A percentile compares a stretch with the other conserved stretches of the same genome.
phyloP scores from a whole-genome alignment of 2,329 filamentous ascomycete species.

The Keithomyces neogunnii region DNA sequence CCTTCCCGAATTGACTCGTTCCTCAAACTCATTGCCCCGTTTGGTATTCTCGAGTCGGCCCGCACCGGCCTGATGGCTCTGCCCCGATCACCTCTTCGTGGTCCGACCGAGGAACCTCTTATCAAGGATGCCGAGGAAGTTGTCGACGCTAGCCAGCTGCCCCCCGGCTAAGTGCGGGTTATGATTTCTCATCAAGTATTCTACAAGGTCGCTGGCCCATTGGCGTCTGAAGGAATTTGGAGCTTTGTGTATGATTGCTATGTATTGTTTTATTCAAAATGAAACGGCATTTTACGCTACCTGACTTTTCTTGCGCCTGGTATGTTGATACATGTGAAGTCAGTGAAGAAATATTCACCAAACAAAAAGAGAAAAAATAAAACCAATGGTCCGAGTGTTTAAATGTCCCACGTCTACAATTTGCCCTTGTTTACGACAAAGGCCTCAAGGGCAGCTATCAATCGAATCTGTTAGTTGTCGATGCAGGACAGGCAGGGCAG shows the following conservation, averaged over 20 bases:
- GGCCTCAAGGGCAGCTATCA: conserved; percentile 63
- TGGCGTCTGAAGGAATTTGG: conserved; percentile 11
- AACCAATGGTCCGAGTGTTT: too few species aligned
- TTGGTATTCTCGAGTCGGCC: conserved; percentile 93
- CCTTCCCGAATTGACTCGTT: conserved; percentile 91
- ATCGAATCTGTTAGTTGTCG: not conserved
- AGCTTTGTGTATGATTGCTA: conserved; percentile 6
- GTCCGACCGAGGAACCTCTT: conserved; percentile 58
- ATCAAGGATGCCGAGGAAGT: conserved; percentile 87
- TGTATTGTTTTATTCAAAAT: conserved; percentile 10
- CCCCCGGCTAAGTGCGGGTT: conserved; percentile 60
- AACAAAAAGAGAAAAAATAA: too few species aligned
- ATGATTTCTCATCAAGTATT: not conserved
- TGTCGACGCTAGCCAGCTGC: conserved; percentile 88
- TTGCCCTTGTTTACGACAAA: conserved; percentile 94
- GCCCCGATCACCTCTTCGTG: conserved; percentile 81
- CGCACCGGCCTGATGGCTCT: conserved; percentile 95
- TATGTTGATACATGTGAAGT: conserved; percentile 5
- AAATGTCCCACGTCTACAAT: conserved; percentile 31
- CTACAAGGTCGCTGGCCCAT: not conserved
- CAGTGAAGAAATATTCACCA: not conserved
- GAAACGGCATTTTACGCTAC: conserved; percentile 5
- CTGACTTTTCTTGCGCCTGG: conserved; percentile 5
- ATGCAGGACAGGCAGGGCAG: not conserved
- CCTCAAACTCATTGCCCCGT: conserved; percentile 88